These are phyloP conservation scores for Aspergillus udagawae DNA, from an alignment of 2,329 filamentous ascomycete genomes.

Conservation along the genomic window DNA sequence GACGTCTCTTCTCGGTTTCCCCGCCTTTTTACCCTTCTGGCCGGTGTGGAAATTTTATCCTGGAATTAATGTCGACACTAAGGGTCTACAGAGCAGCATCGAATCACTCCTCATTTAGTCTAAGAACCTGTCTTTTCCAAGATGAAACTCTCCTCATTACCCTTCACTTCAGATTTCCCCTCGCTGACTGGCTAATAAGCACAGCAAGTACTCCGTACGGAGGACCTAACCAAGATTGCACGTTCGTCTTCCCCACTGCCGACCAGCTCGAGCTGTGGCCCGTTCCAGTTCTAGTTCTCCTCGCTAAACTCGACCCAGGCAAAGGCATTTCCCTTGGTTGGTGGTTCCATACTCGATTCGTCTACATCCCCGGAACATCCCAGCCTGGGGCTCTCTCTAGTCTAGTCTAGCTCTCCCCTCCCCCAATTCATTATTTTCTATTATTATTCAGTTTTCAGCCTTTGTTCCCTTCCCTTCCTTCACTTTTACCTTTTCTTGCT, in stretches of 20 bases:
- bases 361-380: constrained; percentile 1
- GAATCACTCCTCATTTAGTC: no score
- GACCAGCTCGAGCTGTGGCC: background rate
- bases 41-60: background rate
- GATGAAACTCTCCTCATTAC: background rate
- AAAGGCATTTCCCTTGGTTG: background rate
- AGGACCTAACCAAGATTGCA: background rate
- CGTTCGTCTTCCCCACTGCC: background rate
- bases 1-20: background rate
- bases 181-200: background rate
- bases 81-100: background rate
- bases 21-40: background rate
- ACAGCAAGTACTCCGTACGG: no score
- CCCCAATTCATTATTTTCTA: background rate
- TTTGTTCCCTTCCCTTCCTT: constrained; percentile 1
- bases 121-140: background rate
- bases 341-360: constrained; percentile 5
- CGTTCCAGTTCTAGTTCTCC: background rate
- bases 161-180: background rate
- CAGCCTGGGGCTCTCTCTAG: background rate
- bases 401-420: background rate
- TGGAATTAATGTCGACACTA: background rate
- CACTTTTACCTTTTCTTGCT: background rate
- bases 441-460: background rate
- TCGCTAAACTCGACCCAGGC: background rate